These are phyloP conservation scores for Panellus pusillus DNA, from an alignment of 768 basidiomycete genomes.

Conservation along the genomic window DNA sequence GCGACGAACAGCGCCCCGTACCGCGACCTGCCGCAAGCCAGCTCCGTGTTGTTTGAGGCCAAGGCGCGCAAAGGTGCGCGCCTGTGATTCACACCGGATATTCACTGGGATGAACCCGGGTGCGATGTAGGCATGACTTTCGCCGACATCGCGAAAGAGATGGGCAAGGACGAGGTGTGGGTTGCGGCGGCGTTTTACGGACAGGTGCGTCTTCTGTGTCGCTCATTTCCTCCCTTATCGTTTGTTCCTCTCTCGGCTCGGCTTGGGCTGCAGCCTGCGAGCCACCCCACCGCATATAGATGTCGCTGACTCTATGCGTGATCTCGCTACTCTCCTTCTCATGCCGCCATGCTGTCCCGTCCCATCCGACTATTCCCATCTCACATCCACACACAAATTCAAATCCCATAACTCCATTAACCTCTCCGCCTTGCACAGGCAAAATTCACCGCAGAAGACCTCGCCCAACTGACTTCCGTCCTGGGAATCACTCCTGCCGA, in stretches of 20 bases:
- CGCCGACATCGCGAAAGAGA: constrained; percentile 61
- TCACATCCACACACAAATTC: too few relatives aligned
- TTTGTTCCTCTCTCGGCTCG: too few relatives aligned
- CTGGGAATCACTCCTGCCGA: constrained; percentile 45
- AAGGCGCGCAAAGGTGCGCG: constrained; percentile 64
- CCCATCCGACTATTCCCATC: too few relatives aligned
- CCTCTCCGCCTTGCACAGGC: constrained; percentile 43
- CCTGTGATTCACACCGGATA: background rate
- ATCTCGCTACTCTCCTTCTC: too few relatives aligned
- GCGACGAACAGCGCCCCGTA: constrained; percentile 45
- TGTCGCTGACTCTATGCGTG: too few relatives aligned
- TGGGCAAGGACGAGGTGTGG: constrained; percentile 80
- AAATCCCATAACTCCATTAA: too few relatives aligned
- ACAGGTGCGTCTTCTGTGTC: constrained; percentile 46
- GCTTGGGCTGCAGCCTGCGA: too few relatives aligned
- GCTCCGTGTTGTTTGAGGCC: constrained; percentile 55
- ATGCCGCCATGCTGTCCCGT: too few relatives aligned
- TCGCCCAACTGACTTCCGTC: constrained; percentile 48
- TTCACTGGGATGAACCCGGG: background rate
- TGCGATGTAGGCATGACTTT: constrained; percentile 58
- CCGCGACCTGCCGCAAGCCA: constrained; percentile 53
- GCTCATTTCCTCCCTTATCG: background rate
- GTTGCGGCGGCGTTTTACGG: constrained; percentile 81
- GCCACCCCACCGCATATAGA: too few relatives aligned
- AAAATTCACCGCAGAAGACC: constrained; percentile 62